Evolutionary conservation across 345 rosid genomes (phyloP).

Genomic region (Acer negundo): DNA sequence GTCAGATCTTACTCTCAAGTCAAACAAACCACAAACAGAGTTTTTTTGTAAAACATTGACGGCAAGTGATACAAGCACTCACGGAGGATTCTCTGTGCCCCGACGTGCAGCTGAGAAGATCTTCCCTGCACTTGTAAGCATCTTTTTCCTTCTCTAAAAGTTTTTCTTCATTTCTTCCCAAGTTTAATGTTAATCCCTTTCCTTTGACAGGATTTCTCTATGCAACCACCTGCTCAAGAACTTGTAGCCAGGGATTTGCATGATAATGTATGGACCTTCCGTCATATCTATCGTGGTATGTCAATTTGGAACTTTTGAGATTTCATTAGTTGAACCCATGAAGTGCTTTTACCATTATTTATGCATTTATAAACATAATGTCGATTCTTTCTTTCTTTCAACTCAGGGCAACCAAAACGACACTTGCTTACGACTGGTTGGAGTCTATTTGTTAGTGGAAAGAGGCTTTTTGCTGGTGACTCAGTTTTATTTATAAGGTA

Average conservation of each 20-base stretch:
- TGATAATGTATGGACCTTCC: slow-evolving; percentile 78
- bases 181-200: slow-evolving; percentile 21
- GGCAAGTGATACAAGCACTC: slow-evolving; percentile 98
- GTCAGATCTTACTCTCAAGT: slow-evolving; percentile 84
- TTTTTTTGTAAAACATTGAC: slow-evolving; percentile 96
- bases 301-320: slow-evolving; percentile 4
- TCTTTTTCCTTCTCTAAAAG: background rate
- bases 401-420: slow-evolving; percentile 84
- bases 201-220: slow-evolving; percentile 70
- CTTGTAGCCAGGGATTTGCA: slow-evolving; percentile 92
- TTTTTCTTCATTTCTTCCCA: background rate
- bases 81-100: slow-evolving; percentile 98
- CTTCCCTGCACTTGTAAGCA: slow-evolving; percentile 81
- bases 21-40: slow-evolving; percentile 70
- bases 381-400: slow-evolving; percentile 19
- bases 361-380: slow-evolving; percentile 14
- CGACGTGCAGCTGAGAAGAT: slow-evolving; percentile 96
- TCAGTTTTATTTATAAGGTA: slow-evolving; percentile 87
- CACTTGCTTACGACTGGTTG: slow-evolving; percentile 93
- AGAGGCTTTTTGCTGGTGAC: slow-evolving; percentile 82
- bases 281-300: slow-evolving; percentile 94
- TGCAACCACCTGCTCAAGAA: slow-evolving; percentile 97
- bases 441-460: slow-evolving; percentile 88
- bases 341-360: slow-evolving; percentile 4
- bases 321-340: background rate